phyloP scores from a whole-genome alignment of 2,329 filamentous ascomycete genomes.

The Alternaria atra region DNA sequence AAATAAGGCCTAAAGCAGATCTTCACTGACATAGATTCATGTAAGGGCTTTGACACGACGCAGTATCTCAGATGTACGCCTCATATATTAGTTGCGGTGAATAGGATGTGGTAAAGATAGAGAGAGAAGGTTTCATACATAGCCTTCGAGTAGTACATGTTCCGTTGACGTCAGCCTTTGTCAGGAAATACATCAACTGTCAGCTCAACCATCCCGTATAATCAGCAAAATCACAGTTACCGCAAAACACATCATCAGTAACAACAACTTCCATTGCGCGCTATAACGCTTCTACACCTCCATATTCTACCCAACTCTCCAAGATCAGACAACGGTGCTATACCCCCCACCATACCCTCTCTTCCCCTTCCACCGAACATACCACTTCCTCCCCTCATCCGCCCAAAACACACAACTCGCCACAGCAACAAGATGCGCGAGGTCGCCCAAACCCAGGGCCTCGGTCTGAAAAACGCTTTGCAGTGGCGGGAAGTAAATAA shows the following conservation, averaged over 20 bases:
- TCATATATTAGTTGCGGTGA: no score
- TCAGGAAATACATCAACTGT: no score
- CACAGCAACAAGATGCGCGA: constrained; percentile 75
- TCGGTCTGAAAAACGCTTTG: constrained; percentile 98
- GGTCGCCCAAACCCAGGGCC: constrained; percentile 75
- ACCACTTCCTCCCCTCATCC: constrained; percentile 85
- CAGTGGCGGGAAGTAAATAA: constrained; percentile 93
- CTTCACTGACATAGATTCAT: no score
- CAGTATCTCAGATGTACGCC: no score
- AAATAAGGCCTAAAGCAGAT: no score
- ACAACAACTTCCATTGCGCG: not conserved
- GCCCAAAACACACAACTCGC: constrained; percentile 95
- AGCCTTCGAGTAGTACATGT: not conserved
- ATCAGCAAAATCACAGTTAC: accelerated
- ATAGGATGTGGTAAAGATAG: no score
- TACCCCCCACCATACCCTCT: constrained; percentile 48
- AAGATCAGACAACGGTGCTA: constrained; percentile 50
- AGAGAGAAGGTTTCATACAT: not conserved
- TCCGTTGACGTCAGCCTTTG: not conserved
- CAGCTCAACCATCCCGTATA: not conserved
- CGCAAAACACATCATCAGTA: not conserved
- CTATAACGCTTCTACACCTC: not conserved
- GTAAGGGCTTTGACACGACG: no score
- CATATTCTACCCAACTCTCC: not conserved
- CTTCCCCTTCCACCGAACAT: constrained; percentile 55